Conservation (phyloP, 2,329 filamentous ascomycete genomes). For the Colletotrichum plurivorum region DNA sequence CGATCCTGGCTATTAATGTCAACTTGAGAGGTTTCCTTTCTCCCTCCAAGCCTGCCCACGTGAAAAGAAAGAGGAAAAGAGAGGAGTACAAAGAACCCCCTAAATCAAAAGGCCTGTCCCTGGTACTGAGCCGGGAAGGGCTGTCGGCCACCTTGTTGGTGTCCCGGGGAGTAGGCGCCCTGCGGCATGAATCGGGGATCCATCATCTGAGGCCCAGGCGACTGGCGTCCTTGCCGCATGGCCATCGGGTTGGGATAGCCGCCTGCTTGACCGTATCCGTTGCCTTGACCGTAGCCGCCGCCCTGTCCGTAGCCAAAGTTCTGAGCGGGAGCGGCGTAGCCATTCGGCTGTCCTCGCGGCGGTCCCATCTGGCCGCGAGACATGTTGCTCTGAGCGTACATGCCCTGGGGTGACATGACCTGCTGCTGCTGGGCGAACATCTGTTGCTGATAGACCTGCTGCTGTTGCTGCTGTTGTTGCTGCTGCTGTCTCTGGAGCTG, state of each 20-base stretch:
- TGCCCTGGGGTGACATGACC: slow-evolving; percentile 32
- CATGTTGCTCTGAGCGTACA: slow-evolving; percentile 39
- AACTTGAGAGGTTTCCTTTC: background rate
- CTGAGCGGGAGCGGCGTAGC: slow-evolving; percentile 20
- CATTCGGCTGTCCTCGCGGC: slow-evolving; percentile 20
- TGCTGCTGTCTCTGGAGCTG: slow-evolving; percentile 50
- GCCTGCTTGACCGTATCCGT: slow-evolving; percentile 18
- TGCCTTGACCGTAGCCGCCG: slow-evolving; percentile 17
- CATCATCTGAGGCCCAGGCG: slow-evolving; percentile 44
- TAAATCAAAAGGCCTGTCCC: slow-evolving; percentile 47
- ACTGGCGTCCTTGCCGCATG: slow-evolving; percentile 46
- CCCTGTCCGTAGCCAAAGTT: slow-evolving; percentile 29
- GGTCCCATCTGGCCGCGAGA: slow-evolving; percentile 33
- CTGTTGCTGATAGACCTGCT: slow-evolving; percentile 46
- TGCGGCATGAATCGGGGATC: slow-evolving; percentile 47
- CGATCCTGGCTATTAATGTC: background rate
- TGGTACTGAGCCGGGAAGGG: slow-evolving; percentile 48
- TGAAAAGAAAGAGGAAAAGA: too few relatives aligned
- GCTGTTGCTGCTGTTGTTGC: slow-evolving; percentile 50
- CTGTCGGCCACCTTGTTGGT: slow-evolving; percentile 34
- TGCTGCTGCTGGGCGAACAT: slow-evolving; percentile 44
- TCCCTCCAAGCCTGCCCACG: too few relatives aligned
- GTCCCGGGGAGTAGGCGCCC: slow-evolving; percentile 30
- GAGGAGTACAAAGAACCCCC: too few relatives aligned
- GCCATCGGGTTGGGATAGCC: slow-evolving; percentile 42